A percentile compares a stretch with the other conserved stretches of the same genome.
Evolutionary conservation across 2,329 filamentous ascomycete genomes (phyloP).

Genomic region (Colletotrichum trifolii): DNA sequence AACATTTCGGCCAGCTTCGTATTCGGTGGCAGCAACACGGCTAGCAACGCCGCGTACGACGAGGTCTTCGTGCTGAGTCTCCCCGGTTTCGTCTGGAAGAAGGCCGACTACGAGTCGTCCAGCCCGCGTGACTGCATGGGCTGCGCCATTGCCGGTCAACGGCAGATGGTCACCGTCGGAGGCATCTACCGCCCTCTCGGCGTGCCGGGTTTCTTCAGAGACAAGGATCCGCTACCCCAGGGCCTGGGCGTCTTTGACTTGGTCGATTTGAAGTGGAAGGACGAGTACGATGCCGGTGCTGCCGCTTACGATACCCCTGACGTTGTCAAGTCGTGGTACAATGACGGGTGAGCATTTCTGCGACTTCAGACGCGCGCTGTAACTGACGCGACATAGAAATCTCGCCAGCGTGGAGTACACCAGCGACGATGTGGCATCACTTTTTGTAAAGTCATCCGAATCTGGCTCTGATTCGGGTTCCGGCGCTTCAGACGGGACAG

Average conservation of each 20-base stretch:
- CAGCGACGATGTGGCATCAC: constrained; percentile 8
- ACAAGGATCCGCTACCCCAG: constrained; percentile 27
- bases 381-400: constrained; percentile 15
- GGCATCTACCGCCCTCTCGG: constrained; percentile 14
- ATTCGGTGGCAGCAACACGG: constrained; percentile 33
- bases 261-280: constrained; percentile 32
- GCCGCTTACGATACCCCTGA: constrained; percentile 31
- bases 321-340: constrained; percentile 31
- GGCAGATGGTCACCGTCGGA: constrained; percentile 37
- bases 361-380: background rate
- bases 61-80: constrained; percentile 37
- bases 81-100: constrained; percentile 37
- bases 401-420: constrained; percentile 26
- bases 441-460: constrained; percentile 35
- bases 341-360: constrained; percentile 17
- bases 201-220: constrained; percentile 15
- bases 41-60: constrained; percentile 7
- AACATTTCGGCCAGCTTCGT: constrained; percentile 27
- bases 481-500: constrained; percentile 17
- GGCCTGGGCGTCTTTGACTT: constrained; percentile 37
- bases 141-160: constrained; percentile 34
- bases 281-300: constrained; percentile 30
- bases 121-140: constrained; percentile 24
- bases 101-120: constrained; percentile 29
- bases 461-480: constrained; percentile 42